Evolutionary conservation across 2,329 filamentous ascomycete genomes (phyloP), one percentile per base, ranked within the genome.

Genomic region (Taxawa tesnikishii): DNA sequence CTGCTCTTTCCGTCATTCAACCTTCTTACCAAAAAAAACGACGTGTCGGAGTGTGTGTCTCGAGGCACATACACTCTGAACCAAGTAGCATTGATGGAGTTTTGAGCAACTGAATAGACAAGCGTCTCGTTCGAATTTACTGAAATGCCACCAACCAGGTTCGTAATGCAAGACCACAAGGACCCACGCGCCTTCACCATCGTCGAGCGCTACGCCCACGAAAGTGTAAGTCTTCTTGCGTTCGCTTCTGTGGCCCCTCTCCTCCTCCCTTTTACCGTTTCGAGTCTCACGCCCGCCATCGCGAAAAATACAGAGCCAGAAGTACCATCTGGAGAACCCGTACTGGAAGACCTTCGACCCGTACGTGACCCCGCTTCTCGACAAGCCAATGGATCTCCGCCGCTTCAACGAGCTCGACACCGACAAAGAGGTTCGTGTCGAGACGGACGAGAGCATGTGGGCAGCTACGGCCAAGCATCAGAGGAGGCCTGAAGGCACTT

Each of bases 271-370:
- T 24, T 43, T 25, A 23, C 24, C n/a, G 12, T 28, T 18, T 5
- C 12, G 8, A 24, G 29, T 33, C 4, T 28, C 35, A 5, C 21
- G 1, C 9, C 10, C 9, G 13, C 27, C 18, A 12, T 10, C 15
- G 13, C n/a, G 14, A n/a, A 12, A 11, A 9, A 12, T 3, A 29
- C 39, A 56, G 55, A 50, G 43, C 16, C 56, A 59, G 32, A 56
- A 59, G 36, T 63, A 62, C 43, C 60, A 65, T 38, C 51, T 64
- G 6, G 55, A 59, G 47, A 81, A 81, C 55, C 76, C 76, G 0
- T 81, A 81, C 63, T 81, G 75, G 75, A 69, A 80, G 61, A 81
- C 78, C 1, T 83, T 83, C 45, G 78, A 83, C 51, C 75, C 76
- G 5, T 83, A 82, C 45, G 78, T 83, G 17, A 62, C 73, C 29